Evolutionary conservation across 176 grass and related monocot genomes (phyloP).

Genomic region (Stipa capillata): DNA sequence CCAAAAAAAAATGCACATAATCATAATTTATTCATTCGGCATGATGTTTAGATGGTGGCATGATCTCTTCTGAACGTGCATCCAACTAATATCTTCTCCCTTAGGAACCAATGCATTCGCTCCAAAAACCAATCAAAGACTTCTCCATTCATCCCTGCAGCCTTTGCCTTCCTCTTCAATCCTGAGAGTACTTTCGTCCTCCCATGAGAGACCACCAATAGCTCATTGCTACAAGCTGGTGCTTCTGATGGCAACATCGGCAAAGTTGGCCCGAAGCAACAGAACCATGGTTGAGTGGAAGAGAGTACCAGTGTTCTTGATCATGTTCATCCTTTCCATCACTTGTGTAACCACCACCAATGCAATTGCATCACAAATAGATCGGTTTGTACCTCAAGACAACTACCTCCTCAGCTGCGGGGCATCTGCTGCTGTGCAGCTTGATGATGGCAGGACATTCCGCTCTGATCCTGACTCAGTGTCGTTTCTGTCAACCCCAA

Average conservation of each 20-base stretch:
- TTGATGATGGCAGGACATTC: slow-evolving; percentile 77
- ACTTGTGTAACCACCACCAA: neutral
- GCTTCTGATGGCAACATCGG: slow-evolving; percentile 27
- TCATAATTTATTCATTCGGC: neutral
- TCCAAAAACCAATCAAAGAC: slow-evolving; percentile 17
- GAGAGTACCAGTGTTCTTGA: slow-evolving; percentile 10
- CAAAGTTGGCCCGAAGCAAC: slow-evolving; percentile 18
- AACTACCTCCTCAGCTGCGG: slow-evolving; percentile 79
- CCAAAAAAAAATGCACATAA: slow-evolving; percentile 1
- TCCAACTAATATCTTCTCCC: slow-evolving; percentile 28
- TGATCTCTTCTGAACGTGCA: slow-evolving; percentile 26
- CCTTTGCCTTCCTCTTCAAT: slow-evolving; percentile 7
- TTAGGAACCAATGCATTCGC: neutral
- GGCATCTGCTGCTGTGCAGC: slow-evolving; percentile 36
- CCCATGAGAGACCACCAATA: slow-evolving; percentile 25
- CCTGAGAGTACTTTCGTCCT: slow-evolving; percentile 9
- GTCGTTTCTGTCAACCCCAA: slow-evolving; percentile 70
- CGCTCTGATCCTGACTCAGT: slow-evolving; percentile 70
- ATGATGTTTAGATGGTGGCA: neutral
- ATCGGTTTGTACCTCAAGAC: slow-evolving; percentile 59
- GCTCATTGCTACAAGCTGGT: slow-evolving; percentile 11
- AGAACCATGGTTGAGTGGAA: slow-evolving; percentile 28
- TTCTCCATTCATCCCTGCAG: slow-evolving; percentile 6
- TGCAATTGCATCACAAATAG: slow-evolving; percentile 36
- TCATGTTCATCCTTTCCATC: slow-evolving; percentile 33